Base-by-base conservation (phyloP, 805 yeast species). In the Cyberlindnera xishuangbannaensis region DNA sequence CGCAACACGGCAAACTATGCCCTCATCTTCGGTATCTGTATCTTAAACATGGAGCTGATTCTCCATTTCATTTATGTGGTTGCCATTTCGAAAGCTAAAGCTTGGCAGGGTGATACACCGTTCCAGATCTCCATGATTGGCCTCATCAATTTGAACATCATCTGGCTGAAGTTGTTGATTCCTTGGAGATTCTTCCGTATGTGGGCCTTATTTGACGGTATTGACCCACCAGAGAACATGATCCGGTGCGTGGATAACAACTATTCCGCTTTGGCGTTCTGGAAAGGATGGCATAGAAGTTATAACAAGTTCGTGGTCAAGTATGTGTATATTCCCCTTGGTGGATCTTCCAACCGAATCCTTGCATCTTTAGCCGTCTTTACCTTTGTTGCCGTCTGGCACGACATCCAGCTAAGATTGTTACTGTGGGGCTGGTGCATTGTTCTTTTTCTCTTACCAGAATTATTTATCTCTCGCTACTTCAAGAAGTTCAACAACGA, bases 251-350 rank as follows among this genome's bases (percentile, higher is more conserved):
- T 92, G 76, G 83, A 86, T 55, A 86, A 92, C 59, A 92, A 92
- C 59, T 92, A 79, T 57, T 82, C 95, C 21, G 92, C 96, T 0
- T 58, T 85, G 41, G 86, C 92, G n/a, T 92, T 92, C 56, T 92
- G 99, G 99, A 72, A 97, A 53, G 95, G 95, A 4, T 92, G 99
- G 99, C 99, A 92, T 59, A 73, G 97, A 51, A 81, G 95, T 30
- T 92, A 67, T 62, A 88, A 90, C 60, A 73, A 82, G 46, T 92
- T 96, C 95, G 82, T 84, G 21, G 72, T 83, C 17, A 69, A 95
- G 41, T 92, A 92, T 57, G 72, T 92, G 25, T 92, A 92, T 49
- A 69, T 92, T 15, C 98, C 98, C 3, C 61, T 92, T 40, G 97
- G 97, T 9, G 96, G 97, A 0, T 69, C 83, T 1, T 64, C 60